Evolutionary conservation across 176 grass and related monocot species (phyloP).

Genomic region (Secale cereale): DNA sequence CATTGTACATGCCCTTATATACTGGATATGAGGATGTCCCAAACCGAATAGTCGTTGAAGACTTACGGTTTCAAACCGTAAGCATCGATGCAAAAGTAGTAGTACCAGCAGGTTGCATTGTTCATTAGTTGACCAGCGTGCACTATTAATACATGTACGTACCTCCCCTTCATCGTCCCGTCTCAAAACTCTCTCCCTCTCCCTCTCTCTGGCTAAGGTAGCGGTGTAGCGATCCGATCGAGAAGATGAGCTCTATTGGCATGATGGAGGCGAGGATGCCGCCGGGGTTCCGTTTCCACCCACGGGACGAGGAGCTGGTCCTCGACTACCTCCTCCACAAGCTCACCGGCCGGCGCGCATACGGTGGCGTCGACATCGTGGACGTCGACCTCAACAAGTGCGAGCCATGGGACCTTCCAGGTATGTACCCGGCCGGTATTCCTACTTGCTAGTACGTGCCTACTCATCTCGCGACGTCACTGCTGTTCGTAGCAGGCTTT

Average conservation of each 20-base stretch:
- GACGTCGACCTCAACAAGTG: slow-evolving; percentile 89
- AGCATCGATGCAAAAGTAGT: neutral
- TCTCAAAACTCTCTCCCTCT: neutral
- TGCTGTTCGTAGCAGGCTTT: neutral
- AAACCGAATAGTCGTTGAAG: too few species aligned
- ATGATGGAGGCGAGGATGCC: slow-evolving; percentile 83
- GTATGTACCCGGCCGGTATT: neutral
- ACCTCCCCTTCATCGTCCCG: neutral
- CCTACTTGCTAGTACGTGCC: neutral
- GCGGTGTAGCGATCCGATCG: neutral
- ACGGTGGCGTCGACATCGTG: slow-evolving; percentile 40
- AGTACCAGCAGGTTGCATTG: neutral
- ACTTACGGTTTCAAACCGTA: too few species aligned
- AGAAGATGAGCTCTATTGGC: slow-evolving; percentile 58
- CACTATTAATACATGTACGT: slow-evolving; percentile 18
- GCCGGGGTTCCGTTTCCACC: slow-evolving; percentile 95
- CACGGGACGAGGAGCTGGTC: slow-evolving; percentile 78
- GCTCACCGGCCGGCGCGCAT: slow-evolving; percentile 26
- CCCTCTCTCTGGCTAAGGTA: too few species aligned
- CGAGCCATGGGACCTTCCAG: slow-evolving; percentile 93
- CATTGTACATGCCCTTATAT: too few species aligned
- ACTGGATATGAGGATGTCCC: too few species aligned
- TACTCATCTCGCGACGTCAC: neutral
- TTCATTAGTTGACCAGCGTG: neutral
- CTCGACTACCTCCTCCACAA: slow-evolving; percentile 68